Conservation (phyloP, 208 protist species). For the Trypanosomatidae sp. region DNA sequence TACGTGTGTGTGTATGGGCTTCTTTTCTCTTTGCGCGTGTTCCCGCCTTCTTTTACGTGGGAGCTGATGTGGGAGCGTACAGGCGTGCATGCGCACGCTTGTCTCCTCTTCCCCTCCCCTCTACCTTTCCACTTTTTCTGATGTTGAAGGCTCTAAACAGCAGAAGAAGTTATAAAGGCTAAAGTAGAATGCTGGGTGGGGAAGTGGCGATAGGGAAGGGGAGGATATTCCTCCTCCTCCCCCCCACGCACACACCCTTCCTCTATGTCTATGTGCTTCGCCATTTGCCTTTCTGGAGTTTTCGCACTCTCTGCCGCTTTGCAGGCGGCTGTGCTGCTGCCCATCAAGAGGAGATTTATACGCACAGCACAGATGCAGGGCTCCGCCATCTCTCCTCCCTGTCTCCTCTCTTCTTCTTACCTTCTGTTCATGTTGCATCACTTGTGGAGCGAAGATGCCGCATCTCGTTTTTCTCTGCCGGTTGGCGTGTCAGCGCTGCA, state of each 20-base stretch:
- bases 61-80: neutral
- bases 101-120: neutral
- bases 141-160: too few species aligned
- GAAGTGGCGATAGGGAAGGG: neutral
- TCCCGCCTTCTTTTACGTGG: neutral
- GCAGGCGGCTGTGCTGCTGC: neutral
- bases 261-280: neutral
- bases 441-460: neutral
- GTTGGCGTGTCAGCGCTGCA: neutral
- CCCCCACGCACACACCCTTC: neutral
- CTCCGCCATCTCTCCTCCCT: neutral
- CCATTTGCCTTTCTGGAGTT: neutral
- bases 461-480: neutral
- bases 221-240: neutral
- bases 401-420: neutral
- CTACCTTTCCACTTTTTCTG: neutral
- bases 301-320: neutral
- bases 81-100: neutral
- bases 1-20: neutral
- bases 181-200: neutral
- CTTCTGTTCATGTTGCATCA: neutral
- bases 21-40: neutral
- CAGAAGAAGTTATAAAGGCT: neutral
- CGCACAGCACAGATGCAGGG: neutral
- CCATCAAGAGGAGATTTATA: neutral